Conservation (phyloP, 2,329 filamentous ascomycete species). For the Cladosporium phlei region DNA sequence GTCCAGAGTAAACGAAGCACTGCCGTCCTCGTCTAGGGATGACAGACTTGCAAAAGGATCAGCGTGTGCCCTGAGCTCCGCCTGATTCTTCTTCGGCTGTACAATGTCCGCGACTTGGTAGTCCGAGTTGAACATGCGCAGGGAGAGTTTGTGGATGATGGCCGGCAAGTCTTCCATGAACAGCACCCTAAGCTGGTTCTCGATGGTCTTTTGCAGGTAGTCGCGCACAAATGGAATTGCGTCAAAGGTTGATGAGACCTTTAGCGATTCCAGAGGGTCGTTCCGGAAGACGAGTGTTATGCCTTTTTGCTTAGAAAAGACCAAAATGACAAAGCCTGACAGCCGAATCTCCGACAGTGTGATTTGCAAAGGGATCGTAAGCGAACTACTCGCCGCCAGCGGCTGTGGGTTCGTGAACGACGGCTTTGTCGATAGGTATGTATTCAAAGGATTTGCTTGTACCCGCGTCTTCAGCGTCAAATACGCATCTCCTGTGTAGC, state of each 20-base stretch:
- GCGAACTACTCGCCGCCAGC: slow-evolving; percentile 79
- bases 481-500: slow-evolving; percentile 91
- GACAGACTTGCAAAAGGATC: slow-evolving; percentile 40
- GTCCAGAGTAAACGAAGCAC: slow-evolving; percentile 73
- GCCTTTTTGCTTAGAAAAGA: slow-evolving; percentile 96
- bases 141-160: slow-evolving; percentile 87
- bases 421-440: slow-evolving; percentile 86
- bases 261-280: slow-evolving; percentile 94
- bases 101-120: slow-evolving; percentile 43
- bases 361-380: slow-evolving; percentile 97
- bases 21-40: slow-evolving; percentile 66
- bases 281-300: slow-evolving; percentile 96
- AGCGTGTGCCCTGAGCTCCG: slow-evolving; percentile 21
- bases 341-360: slow-evolving; percentile 93
- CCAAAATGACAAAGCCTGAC: slow-evolving; percentile 93
- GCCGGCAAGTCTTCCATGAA: slow-evolving; percentile 98
- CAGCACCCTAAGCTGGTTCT: slow-evolving; percentile 81
- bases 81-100: slow-evolving; percentile 45
- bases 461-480: slow-evolving; percentile 92
- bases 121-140: slow-evolving; percentile 86
- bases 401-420: slow-evolving; percentile 89
- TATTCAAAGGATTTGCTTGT: slow-evolving; percentile 96
- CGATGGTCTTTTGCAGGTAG: slow-evolving; percentile 93
- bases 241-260: slow-evolving; percentile 98
- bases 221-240: slow-evolving; percentile 97